These are phyloP conservation scores for Neurospora sp. DNA, from an alignment of 495 filamentous ascomycete species.

Conservation along the genomic window DNA sequence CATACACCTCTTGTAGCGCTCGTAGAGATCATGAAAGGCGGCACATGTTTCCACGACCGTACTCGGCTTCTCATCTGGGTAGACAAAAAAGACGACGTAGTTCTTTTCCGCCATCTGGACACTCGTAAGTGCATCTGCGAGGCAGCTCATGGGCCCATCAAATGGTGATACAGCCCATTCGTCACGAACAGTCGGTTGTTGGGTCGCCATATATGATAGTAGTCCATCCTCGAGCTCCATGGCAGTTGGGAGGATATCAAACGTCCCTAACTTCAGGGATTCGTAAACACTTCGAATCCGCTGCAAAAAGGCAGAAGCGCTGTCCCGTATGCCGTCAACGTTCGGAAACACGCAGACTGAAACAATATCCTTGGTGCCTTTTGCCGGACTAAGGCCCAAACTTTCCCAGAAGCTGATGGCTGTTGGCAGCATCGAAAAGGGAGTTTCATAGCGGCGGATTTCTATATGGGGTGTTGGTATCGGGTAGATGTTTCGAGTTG, in stretches of 20 bases:
- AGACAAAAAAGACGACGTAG: slow-evolving; percentile 79
- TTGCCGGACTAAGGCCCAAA: slow-evolving; percentile 68
- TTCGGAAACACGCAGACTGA: slow-evolving; percentile 72
- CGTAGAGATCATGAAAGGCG: slow-evolving; percentile 66
- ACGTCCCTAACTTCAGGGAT: slow-evolving; percentile 64
- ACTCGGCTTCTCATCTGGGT: slow-evolving; percentile 55
- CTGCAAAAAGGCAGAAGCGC: slow-evolving; percentile 58
- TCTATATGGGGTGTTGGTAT: slow-evolving; percentile 61
- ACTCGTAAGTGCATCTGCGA: slow-evolving; percentile 28
- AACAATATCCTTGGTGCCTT: slow-evolving; percentile 68
- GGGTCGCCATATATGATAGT: slow-evolving; percentile 30
- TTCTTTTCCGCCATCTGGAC: slow-evolving; percentile 36
- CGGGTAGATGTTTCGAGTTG: slow-evolving; percentile 33
- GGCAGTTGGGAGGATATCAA: slow-evolving; percentile 45
- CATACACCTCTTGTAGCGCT: slow-evolving; percentile 50
- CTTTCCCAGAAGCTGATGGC: slow-evolving; percentile 86
- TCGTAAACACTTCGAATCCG: slow-evolving; percentile 68
- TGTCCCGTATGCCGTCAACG: slow-evolving; percentile 44
- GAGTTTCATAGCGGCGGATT: slow-evolving; percentile 62
- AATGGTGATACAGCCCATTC: slow-evolving; percentile 24
- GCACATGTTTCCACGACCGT: slow-evolving; percentile 67
- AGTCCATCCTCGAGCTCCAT: slow-evolving; percentile 48
- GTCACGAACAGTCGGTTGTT: slow-evolving; percentile 16
- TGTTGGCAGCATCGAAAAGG: slow-evolving; percentile 67
- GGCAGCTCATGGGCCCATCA: slow-evolving; percentile 20